These are phyloP conservation scores for Fomitiporia mediterranea DNA, from an alignment of 1,284 basidiomycete species.

Conservation along the genomic window DNA sequence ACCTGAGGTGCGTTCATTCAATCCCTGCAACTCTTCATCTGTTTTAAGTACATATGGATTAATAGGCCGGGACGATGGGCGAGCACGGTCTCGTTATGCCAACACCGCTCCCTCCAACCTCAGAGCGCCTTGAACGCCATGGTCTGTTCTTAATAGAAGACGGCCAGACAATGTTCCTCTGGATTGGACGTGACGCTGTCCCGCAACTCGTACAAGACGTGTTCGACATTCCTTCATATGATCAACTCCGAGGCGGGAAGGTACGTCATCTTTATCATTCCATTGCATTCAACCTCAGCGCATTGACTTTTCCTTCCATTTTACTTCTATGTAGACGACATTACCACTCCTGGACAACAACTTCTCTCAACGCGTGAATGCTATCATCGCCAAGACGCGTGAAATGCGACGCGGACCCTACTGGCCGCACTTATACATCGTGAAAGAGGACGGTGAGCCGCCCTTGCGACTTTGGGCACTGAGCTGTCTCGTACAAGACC, in stretches of 20 bases:
- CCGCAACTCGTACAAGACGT: slow-evolving; percentile 93
- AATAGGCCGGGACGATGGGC: slow-evolving; percentile 75
- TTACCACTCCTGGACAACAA: slow-evolving; percentile 86
- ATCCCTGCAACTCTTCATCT: neutral
- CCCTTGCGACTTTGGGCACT: slow-evolving; percentile 93
- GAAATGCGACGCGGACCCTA: slow-evolving; percentile 90
- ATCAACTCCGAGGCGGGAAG: slow-evolving; percentile 89
- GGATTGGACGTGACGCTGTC: slow-evolving; percentile 95
- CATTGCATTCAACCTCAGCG: neutral
- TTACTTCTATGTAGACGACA: slow-evolving; percentile 54
- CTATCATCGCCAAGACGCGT: slow-evolving; percentile 88
- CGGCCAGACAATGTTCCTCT: slow-evolving; percentile 96
- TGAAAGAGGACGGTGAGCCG: slow-evolving; percentile 98
- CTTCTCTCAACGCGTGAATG: slow-evolving; percentile 92
- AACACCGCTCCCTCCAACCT: slow-evolving; percentile 84
- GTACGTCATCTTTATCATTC: slow-evolving; percentile 35
- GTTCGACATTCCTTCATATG: slow-evolving; percentile 87
- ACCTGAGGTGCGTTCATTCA: slow-evolving; percentile 61
- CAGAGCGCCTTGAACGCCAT: slow-evolving; percentile 91
- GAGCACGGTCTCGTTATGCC: slow-evolving; percentile 83
- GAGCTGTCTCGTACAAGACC: slow-evolving; percentile 91
- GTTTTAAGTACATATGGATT: neutral
- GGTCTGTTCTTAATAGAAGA: slow-evolving; percentile 98
- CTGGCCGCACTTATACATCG: slow-evolving; percentile 92
- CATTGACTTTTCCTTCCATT: neutral